These are phyloP conservation scores for Bipolaris zeicola DNA, from an alignment of 2,329 filamentous ascomycete genomes.

Conservation along the genomic window DNA sequence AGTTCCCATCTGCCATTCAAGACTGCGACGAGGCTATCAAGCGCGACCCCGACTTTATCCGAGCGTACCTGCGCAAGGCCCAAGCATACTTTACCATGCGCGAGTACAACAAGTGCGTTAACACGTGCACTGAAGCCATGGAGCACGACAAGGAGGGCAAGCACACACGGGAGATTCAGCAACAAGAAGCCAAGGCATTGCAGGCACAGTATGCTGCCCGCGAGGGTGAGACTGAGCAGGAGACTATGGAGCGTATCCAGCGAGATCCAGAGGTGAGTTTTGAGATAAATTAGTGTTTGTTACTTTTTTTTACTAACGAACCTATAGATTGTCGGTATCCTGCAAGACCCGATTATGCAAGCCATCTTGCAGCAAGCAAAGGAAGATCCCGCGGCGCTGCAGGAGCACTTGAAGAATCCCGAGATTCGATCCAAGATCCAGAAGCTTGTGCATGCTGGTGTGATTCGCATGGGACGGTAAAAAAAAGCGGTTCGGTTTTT, in stretches of 20 bases:
- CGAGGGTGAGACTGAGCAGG: constrained; percentile 93
- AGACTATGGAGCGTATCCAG: constrained; percentile 89
- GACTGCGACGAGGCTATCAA: constrained; percentile 93
- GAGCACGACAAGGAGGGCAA: constrained; percentile 78
- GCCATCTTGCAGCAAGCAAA: constrained; percentile 96
- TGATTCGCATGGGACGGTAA: constrained; percentile 75
- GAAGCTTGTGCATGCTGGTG: constrained; percentile 90
- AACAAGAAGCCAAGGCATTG: constrained; percentile 91
- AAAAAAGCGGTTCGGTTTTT: not conserved
- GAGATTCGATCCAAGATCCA: constrained; percentile 86
- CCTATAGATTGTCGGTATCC: constrained; percentile 77
- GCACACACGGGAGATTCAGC: constrained; percentile 88
- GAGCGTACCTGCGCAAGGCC: constrained; percentile 94
- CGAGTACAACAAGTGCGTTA: constrained; percentile 93
- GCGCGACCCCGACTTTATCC: constrained; percentile 89
- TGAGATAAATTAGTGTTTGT: not conserved
- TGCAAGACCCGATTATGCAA: constrained; percentile 98
- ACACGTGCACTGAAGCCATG: constrained; percentile 81
- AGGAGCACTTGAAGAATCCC: constrained; percentile 97
- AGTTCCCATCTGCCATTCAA: constrained; percentile 89
- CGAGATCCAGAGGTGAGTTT: constrained; percentile 82
- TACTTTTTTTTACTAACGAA: constrained; percentile 28
- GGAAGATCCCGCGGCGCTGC: constrained; percentile 85
- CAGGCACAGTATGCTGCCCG: constrained; percentile 86
- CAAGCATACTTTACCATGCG: constrained; percentile 97